phyloP scores from a whole-genome alignment of 257 asterid species.

The Apocynum venetum region DNA sequence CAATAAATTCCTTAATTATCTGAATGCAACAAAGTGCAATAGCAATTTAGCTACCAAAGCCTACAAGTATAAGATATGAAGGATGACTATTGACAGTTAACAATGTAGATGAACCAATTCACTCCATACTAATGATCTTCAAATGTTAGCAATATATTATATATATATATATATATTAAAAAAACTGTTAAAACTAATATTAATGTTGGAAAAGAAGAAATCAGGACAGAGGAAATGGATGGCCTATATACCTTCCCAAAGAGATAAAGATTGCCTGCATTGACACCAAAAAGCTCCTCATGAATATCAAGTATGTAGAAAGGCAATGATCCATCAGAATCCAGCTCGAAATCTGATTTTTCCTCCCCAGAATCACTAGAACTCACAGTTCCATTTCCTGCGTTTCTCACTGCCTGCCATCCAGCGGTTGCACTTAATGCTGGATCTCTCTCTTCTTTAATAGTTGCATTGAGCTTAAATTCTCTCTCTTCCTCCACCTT shows the following conservation, averaged over 20 bases:
- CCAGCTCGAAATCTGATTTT: conserved; percentile 60
- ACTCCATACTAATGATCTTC: neutral
- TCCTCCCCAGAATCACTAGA: conserved; percentile 40
- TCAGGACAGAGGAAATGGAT: neutral
- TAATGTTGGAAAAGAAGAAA: conserved; percentile 8
- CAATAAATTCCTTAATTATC: neutral
- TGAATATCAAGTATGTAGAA: conserved; percentile 88
- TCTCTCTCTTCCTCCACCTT: conserved; percentile 43
- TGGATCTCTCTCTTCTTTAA: conserved; percentile 53
- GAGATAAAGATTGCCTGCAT: conserved; percentile 75
- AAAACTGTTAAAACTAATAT: neutral
- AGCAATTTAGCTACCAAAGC: neutral
- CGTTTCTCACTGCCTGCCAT: conserved; percentile 70
- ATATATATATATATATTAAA: neutral
- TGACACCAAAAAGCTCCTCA: conserved; percentile 73
- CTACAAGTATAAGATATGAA: neutral
- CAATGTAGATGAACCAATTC: neutral
- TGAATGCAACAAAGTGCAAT: neutral
- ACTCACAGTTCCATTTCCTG: conserved; percentile 38
- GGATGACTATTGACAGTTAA: neutral
- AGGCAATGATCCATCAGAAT: conserved; percentile 72
- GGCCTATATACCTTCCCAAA: conserved; percentile 77
- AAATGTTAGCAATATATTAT: neutral
- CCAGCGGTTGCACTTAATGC: conserved; percentile 68
- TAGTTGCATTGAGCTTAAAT: conserved; percentile 67